These are phyloP conservation scores for Suillus plorans DNA, from an alignment of 768 basidiomycete species.

Conservation along the genomic window DNA sequence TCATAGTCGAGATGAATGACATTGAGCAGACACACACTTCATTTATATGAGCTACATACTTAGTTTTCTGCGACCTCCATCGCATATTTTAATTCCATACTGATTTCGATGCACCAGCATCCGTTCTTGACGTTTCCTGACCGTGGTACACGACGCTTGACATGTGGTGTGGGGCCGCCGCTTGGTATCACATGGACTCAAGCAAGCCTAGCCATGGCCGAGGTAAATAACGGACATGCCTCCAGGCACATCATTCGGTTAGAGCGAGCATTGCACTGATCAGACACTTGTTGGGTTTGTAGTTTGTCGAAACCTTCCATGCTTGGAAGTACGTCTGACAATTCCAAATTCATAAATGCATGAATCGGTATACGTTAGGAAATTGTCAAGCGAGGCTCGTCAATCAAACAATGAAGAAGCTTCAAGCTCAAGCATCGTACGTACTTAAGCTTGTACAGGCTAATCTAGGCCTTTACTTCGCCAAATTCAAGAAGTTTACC, in stretches of 20 bases:
- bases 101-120: not conserved
- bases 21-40: not conserved
- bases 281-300: not conserved
- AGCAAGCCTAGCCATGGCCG: not conserved
- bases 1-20: not conserved
- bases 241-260: not conserved
- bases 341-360: not conserved
- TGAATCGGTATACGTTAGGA: too few relatives aligned
- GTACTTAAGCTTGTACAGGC: not conserved
- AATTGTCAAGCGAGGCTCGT: too few relatives aligned
- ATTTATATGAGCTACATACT: not conserved
- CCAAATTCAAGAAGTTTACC: not conserved
- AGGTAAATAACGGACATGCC: not conserved
- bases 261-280: not conserved
- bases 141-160: not conserved
- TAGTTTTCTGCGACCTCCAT: not conserved
- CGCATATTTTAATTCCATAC: not conserved
- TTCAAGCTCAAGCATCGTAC: too few relatives aligned
- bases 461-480: not conserved
- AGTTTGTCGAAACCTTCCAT: not conserved
- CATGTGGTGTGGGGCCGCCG: not conserved
- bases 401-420: too few relatives aligned
- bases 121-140: not conserved
- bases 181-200: not conserved
- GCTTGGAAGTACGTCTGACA: not conserved